Evolutionary conservation across 192 early-diverging fungal genomes (phyloP).

Genomic region (Coemansia sp.): DNA sequence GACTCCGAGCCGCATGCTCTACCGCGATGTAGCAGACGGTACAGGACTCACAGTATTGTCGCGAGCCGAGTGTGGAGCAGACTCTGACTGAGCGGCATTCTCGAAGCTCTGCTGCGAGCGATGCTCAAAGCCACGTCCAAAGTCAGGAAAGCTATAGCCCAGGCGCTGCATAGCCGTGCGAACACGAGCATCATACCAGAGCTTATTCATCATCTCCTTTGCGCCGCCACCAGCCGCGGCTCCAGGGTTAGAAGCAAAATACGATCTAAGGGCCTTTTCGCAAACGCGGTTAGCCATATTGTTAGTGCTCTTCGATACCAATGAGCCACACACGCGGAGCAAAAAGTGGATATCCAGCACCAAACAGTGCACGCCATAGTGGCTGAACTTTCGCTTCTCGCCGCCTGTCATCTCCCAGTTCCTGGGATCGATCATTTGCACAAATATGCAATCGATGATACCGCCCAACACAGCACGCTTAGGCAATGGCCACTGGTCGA

Average conservation of each 20-base stretch:
- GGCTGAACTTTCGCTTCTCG: constrained; percentile 45
- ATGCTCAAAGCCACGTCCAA: constrained; percentile 55
- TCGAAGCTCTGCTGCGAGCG: constrained; percentile 57
- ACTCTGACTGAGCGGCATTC: background rate
- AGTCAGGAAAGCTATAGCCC: constrained; percentile 51
- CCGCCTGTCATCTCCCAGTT: constrained; percentile 48
- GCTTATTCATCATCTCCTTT: constrained; percentile 50
- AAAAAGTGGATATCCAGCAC: constrained; percentile 59
- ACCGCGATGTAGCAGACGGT: background rate
- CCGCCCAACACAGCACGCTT: constrained; percentile 50
- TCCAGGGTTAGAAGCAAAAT: constrained; percentile 26
- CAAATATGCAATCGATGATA: constrained; percentile 55
- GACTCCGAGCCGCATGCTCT: background rate
- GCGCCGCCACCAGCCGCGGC: background rate
- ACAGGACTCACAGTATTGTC: background rate
- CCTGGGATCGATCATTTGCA: constrained; percentile 50
- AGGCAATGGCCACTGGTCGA: constrained; percentile 54
- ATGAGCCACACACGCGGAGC: constrained; percentile 55
- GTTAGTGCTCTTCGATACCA: constrained; percentile 57
- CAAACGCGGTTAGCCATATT: constrained; percentile 58
- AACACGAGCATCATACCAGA: constrained; percentile 54
- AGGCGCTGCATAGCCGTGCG: constrained; percentile 40
- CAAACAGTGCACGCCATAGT: constrained; percentile 52
- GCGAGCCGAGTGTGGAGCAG: background rate
- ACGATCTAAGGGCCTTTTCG: constrained; percentile 55